A percentile compares a stretch with the other conserved stretches of the same genome.
These are phyloP conservation scores for Erodium trifolium DNA, from an alignment of 441 rosid genomes.

Conservation along the genomic window DNA sequence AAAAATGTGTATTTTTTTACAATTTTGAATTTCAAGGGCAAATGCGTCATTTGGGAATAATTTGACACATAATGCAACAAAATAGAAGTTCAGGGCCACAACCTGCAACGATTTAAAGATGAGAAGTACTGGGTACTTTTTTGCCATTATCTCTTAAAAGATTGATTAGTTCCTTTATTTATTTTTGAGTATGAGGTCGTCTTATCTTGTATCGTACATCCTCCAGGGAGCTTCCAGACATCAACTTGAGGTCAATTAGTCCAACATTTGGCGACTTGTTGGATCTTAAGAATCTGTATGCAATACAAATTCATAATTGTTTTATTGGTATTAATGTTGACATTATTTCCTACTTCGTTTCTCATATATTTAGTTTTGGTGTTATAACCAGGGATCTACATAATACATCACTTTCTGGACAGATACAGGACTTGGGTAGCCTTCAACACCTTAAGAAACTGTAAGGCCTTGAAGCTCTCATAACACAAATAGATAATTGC, in stretches of 20 bases:
- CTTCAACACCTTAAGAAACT: conserved; percentile 64
- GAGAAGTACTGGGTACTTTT: too few species aligned
- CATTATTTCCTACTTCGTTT: background rate
- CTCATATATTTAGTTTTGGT: conserved; percentile 3
- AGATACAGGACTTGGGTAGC: conserved; percentile 61
- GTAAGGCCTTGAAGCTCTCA: conserved; percentile 32
- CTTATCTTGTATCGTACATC: background rate
- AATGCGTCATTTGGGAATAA: too few species aligned
- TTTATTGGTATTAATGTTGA: background rate
- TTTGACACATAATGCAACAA: too few species aligned
- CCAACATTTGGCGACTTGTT: conserved; percentile 90
- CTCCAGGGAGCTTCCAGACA: conserved; percentile 58
- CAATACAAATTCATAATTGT: background rate
- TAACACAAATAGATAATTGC: too few species aligned
- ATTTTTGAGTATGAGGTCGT: background rate
- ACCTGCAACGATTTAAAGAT: too few species aligned
- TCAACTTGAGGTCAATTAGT: conserved; percentile 67
- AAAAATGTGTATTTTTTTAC: too few species aligned
- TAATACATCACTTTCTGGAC: conserved; percentile 74
- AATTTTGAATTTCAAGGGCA: too few species aligned
- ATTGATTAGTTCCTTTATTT: background rate
- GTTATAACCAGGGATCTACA: conserved; percentile 66
- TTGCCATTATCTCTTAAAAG: too few species aligned
- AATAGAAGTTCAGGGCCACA: too few species aligned
- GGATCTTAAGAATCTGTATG: conserved; percentile 75